Conservation (phyloP, 768 basidiomycete species). For the Collybia sp. region DNA sequence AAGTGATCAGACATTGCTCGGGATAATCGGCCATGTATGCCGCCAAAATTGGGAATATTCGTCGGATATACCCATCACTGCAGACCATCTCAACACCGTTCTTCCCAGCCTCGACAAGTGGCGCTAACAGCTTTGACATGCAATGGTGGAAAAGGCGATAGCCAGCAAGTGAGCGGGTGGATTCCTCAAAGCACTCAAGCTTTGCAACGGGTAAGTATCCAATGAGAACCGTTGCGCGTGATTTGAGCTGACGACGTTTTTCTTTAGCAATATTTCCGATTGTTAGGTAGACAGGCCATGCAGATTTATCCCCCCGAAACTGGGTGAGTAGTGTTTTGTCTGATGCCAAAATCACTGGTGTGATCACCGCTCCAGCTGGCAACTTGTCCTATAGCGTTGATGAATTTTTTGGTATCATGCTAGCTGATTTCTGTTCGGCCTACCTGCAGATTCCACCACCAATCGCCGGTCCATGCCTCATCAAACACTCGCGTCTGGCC, state of each 20-base stretch:
- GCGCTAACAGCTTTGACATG: slow-evolving; percentile 18
- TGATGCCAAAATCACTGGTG: slow-evolving; percentile 24
- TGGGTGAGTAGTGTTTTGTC: slow-evolving; percentile 17
- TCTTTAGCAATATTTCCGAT: slow-evolving; percentile 27
- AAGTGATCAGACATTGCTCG: slow-evolving; percentile 28
- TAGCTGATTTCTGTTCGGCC: not conserved
- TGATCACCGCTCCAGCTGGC: slow-evolving; percentile 11
- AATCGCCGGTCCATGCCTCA: not conserved
- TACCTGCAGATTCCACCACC: slow-evolving; percentile 24
- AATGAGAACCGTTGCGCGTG: slow-evolving; percentile 22
- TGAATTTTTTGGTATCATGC: too few relatives aligned
- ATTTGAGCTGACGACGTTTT: slow-evolving; percentile 14
- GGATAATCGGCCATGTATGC: slow-evolving; percentile 29
- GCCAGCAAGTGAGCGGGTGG: slow-evolving; percentile 7
- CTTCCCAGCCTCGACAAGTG: slow-evolving; percentile 23
- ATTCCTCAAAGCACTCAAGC: slow-evolving; percentile 16
- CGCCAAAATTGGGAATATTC: slow-evolving; percentile 25
- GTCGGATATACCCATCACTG: slow-evolving; percentile 19
- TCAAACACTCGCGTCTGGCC: slow-evolving; percentile 6
- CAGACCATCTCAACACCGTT: slow-evolving; percentile 29
- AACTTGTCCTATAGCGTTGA: slow-evolving; percentile 1
- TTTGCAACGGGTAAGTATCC: slow-evolving; percentile 29
- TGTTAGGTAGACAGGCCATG: slow-evolving; percentile 32
- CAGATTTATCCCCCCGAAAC: slow-evolving; percentile 24
- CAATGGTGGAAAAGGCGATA: slow-evolving; percentile 29